These are phyloP conservation scores for Aaosphaeria arxii DNA, from an alignment of 2,329 filamentous ascomycete genomes.

Conservation along the genomic window DNA sequence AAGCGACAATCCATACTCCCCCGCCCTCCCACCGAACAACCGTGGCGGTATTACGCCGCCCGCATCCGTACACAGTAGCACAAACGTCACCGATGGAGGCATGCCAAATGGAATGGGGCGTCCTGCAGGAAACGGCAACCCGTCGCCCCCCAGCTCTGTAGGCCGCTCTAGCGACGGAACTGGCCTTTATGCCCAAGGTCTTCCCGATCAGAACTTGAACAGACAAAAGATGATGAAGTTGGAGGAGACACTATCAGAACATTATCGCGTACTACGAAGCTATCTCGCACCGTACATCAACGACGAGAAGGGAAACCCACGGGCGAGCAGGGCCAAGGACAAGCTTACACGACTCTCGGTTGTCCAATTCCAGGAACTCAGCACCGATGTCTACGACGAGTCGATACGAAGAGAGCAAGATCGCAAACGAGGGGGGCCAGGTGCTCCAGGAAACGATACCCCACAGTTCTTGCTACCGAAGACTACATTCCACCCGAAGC, in stretches of 20 bases:
- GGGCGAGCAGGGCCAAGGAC: slow-evolving; percentile 86
- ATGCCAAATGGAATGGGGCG: slow-evolving; percentile 54
- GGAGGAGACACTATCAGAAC: slow-evolving; percentile 73
- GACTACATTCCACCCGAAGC: slow-evolving; percentile 88
- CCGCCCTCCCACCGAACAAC: slow-evolving; percentile 31
- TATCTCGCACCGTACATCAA: slow-evolving; percentile 69
- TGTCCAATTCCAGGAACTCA: slow-evolving; percentile 95
- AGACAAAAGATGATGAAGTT: slow-evolving; percentile 56
- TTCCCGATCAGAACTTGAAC: slow-evolving; percentile 58
- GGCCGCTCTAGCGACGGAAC: slow-evolving; percentile 81
- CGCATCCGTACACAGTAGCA: slow-evolving; percentile 39
- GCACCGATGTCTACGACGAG: slow-evolving; percentile 97
- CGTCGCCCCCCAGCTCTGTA: slow-evolving; percentile 86
- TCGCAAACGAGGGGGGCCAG: slow-evolving; percentile 41
- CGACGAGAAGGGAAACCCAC: slow-evolving; percentile 71
- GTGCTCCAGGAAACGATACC: slow-evolving; percentile 46
- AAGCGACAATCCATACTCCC: slow-evolving; percentile 37
- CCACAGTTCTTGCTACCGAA: slow-evolving; percentile 74
- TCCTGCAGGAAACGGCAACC: slow-evolving; percentile 47
- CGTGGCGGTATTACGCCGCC: slow-evolving; percentile 31
- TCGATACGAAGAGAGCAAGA: slow-evolving; percentile 78
- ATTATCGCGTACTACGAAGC: slow-evolving; percentile 75
- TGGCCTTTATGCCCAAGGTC: slow-evolving; percentile 54
- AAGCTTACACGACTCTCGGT: slow-evolving; percentile 87
- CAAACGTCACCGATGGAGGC: slow-evolving; percentile 37